Evolutionary conservation across 306 rosid species (phyloP).

Genomic region (Gillenia trifoliata): DNA sequence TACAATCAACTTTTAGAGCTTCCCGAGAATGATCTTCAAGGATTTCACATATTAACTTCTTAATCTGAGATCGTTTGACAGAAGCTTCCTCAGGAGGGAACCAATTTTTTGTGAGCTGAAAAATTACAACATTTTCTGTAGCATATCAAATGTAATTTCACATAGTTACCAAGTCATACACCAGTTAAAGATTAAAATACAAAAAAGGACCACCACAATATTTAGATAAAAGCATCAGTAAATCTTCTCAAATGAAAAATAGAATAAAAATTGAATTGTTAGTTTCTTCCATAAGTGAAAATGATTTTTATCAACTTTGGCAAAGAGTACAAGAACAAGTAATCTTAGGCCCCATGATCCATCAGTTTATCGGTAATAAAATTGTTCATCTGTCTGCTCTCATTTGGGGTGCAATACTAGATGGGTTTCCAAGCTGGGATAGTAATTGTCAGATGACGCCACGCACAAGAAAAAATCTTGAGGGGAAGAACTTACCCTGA

Average conservation of each 20-base stretch:
- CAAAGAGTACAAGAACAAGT: background rate
- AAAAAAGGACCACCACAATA: background rate
- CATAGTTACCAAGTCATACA: background rate
- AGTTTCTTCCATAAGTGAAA: background rate
- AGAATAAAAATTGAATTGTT: background rate
- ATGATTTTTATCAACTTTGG: background rate
- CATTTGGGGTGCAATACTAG: background rate
- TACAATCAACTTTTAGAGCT: constrained; percentile 24
- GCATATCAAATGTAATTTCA: background rate
- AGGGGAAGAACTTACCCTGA: background rate
- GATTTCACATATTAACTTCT: constrained; percentile 47
- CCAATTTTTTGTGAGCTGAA: constrained; percentile 59
- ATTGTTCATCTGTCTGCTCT: background rate
- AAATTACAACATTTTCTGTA: constrained; percentile 6
- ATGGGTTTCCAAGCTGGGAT: background rate
- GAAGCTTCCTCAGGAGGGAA: constrained; percentile 72
- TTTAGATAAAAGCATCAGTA: background rate
- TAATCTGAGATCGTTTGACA: constrained; percentile 46
- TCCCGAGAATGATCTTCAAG: constrained; percentile 28
- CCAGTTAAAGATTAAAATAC: background rate
- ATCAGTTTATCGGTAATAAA: background rate
- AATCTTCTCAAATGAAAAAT: background rate
- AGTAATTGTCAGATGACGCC: background rate
- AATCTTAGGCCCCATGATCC: background rate
- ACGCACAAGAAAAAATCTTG: background rate